Evolutionary conservation across 495 filamentous ascomycete species (phyloP), one percentile per base, ranked within the genome.

Genomic region (Tuber brumale): DNA sequence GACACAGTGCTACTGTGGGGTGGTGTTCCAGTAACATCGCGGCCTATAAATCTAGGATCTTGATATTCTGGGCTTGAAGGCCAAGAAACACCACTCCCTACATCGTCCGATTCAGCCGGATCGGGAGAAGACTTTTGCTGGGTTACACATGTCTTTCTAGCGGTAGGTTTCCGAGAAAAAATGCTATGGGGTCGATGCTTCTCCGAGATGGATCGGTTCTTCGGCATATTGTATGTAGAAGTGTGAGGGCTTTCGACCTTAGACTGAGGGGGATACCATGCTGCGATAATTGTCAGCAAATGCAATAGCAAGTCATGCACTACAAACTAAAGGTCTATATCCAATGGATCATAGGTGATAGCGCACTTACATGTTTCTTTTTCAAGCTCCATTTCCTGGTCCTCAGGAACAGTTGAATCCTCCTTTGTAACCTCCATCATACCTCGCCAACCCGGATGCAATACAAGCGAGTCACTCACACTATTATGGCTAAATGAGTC

Each of bases 341-440:
- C 57, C 31, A 66, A 35, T 12, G 27, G 19, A 66, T 66, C 16
- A 5, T 27, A 66, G 51, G 57, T 18, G 57, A 35, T 27, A 66
- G 14, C 51, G 16, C 57, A 61, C 27, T 66, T 66, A 66, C 57
- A 27, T 18, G 57, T 19, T 66, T 66, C 57, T 31, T 66, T 35
- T 35, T 18, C 27, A 66, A 66, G 57, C 57, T 66, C 57, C 57
- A 66, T 79, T 71, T 84, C 83, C 80, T 97, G 93, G 23, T 89
- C 87, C 46, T 84, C 86, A 9, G 89, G 88, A 70, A 94, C 89
- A 45, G 76, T 84, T 41, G 89, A 83, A 77, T 90, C 86, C 70
- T 82, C 81, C 35, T 78, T 82, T 37, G 84, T 83, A 70, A 91
- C 86, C 57, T 75, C 75, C 46, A 75, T 81, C 83, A 86, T 83